Conservation (phyloP, 495 filamentous ascomycete species). For the Penicillium macrosclerotiorum region DNA sequence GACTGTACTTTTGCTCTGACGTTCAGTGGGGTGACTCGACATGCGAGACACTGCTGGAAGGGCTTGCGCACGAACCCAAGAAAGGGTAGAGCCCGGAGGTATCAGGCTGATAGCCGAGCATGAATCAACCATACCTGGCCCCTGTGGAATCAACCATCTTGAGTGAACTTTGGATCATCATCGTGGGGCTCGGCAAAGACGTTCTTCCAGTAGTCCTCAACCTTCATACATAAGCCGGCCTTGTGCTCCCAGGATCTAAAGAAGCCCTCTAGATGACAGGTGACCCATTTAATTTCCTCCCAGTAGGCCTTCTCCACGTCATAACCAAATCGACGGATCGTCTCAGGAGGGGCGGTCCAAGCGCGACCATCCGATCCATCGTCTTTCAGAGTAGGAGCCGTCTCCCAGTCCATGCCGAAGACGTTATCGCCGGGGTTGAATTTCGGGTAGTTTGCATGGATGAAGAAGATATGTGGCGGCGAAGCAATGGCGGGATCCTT, state of each 20-base stretch:
- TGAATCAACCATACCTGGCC: background rate
- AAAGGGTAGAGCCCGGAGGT: no score
- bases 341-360: conserved; percentile 38
- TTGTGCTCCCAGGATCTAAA: conserved; percentile 43
- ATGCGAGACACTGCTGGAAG: no score
- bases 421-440: conserved; percentile 50
- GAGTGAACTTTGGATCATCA: conserved; percentile 34
- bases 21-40: no score
- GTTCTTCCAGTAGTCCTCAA: conserved; percentile 40
- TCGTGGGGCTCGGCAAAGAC: conserved; percentile 42
- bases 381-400: conserved; percentile 35
- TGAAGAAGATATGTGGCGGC: conserved; percentile 44
- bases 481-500: conserved; percentile 33
- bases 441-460: conserved; percentile 56
- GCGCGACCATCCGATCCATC: conserved; percentile 40
- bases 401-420: conserved; percentile 40
- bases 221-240: conserved; percentile 32
- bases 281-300: conserved; percentile 49
- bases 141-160: conserved; percentile 24
- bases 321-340: conserved; percentile 42
- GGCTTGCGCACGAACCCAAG: no score
- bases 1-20: no score
- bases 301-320: conserved; percentile 54
- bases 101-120: no score
- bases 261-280: conserved; percentile 40